Base-by-base conservation (phyloP, 257 asterid species). In the Penstemon newberryi region DNA sequence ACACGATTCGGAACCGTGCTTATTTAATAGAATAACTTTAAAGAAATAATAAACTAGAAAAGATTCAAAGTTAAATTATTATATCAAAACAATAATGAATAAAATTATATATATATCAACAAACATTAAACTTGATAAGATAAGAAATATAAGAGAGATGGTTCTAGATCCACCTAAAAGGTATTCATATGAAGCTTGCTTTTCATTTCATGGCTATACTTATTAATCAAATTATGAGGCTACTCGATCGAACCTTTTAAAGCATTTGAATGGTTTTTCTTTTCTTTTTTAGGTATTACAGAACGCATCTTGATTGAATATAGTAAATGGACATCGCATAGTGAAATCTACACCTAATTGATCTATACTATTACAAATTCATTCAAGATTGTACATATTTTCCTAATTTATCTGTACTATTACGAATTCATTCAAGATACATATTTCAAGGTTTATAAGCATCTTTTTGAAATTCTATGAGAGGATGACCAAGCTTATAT, bases 111-210 rank as follows among this genome's bases (percentile, higher is more conserved):
- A 25, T 25, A 25, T 25, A 25, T 25, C 33, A 25, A 25, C 33
- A 25, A 25, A 25, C 33, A 25, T 25, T 25, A 25, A 25, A 25
- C 33, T 25, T 25, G 33, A n/a, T n/a, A n/a, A 0, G 18, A 25
- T 25, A 25, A 25, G 33, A 25, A 25, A 25, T 25, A 25, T 25
- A 25, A 25, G 33, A 25, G 33, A 25, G 33, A 25, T 25, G 33
- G 1, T 91, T 70, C 73, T 90, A 80, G 99, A 93, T 78, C 99
- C 99, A 9, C 75, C 86, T 51, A 84, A 72, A 85, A 90, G 95
- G 96, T 90, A 81, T n/a, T 33, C 9, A 56, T 45, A 56, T 11
- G 54, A 66, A 60, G 72, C 39, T 56, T 57, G 56, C 67, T 51
- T 4, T 69, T 67, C 25, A 37, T 44, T 18, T 67, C 25, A 37